A percentile compares a stretch with the other conserved stretches of the same genome.
Conservation (phyloP, 225 moss, liverwort and hornwort genomes). For the Polytrichum formosum region DNA sequence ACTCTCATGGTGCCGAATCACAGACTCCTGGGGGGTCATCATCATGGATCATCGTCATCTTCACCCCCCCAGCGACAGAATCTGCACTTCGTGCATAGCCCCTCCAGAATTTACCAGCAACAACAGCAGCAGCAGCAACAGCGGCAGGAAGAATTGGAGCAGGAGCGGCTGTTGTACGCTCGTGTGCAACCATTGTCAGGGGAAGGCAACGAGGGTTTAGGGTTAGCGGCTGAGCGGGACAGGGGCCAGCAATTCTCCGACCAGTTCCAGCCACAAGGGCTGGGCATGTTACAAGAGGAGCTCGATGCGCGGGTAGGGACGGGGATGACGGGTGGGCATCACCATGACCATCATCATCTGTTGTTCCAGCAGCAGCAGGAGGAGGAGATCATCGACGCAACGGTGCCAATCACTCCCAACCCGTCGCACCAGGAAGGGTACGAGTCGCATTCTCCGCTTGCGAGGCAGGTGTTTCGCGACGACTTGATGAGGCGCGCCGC, state of each 20-base stretch:
- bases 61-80: constrained; percentile 3
- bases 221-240: constrained; percentile 7
- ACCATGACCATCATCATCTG: neutral
- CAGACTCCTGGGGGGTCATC: constrained; percentile 8
- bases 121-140: constrained; percentile 8
- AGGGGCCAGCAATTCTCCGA: neutral
- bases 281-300: constrained; percentile 4
- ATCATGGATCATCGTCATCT: constrained; percentile 3
- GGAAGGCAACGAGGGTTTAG: neutral
- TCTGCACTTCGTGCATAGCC: constrained; percentile 1
- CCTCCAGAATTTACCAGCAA: constrained; percentile 6
- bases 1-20: constrained; percentile 13
- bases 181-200: neutral
- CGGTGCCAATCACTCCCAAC: neutral
- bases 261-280: neutral
- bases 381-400: neutral
- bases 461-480: constrained; percentile 3
- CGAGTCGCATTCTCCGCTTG: constrained; percentile 3
- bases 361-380: constrained; percentile 4
- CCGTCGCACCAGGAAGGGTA: constrained; percentile 8
- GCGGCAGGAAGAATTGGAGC: constrained; percentile 1
- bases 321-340: neutral
- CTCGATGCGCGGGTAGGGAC: constrained; percentile 8
- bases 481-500: constrained; percentile 5
- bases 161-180: constrained; percentile 6